A percentile compares a stretch with the other conserved stretches of the same genome.
Conservation (phyloP, 2,329 filamentous ascomycete species). For the Teratosphaeria viscida region DNA sequence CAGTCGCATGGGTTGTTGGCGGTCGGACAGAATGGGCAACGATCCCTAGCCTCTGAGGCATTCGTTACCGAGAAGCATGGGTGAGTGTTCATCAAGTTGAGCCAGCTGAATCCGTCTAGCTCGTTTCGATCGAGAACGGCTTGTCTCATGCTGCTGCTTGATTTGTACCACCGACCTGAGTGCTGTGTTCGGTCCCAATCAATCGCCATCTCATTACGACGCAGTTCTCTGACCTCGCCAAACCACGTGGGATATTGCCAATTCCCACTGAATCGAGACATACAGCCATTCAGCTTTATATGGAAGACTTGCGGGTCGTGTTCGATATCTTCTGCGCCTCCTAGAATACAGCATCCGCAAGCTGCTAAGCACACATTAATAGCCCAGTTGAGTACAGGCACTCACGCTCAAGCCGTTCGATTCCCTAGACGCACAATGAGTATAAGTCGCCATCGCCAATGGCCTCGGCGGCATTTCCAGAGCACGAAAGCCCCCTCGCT, state of each 20-base stretch:
- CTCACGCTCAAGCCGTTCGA: background rate
- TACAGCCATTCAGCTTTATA: background rate
- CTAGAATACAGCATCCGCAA: too few relatives aligned
- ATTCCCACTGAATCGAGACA: background rate
- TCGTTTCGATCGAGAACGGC: background rate
- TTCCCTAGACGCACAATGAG: background rate
- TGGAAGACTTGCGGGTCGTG: background rate
- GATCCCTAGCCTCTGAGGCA: background rate
- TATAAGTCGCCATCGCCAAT: too few relatives aligned
- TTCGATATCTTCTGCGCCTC: background rate
- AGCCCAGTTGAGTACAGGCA: background rate
- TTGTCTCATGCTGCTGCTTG: background rate
- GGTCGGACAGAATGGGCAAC: background rate
- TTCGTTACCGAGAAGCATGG: background rate
- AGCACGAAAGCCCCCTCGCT: background rate
- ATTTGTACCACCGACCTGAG: background rate
- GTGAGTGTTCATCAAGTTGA: background rate
- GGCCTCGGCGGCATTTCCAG: background rate
- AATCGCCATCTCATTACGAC: background rate
- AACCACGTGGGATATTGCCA: conserved; percentile 1
- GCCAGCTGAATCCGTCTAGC: background rate
- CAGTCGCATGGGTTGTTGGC: background rate
- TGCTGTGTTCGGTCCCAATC: background rate
- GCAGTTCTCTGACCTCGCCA: conserved; percentile 2
- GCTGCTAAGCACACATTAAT: background rate